These are phyloP conservation scores for Arthrobotrys sphaeroides DNA, from an alignment of 2,329 filamentous ascomycete species.

Conservation along the genomic window DNA sequence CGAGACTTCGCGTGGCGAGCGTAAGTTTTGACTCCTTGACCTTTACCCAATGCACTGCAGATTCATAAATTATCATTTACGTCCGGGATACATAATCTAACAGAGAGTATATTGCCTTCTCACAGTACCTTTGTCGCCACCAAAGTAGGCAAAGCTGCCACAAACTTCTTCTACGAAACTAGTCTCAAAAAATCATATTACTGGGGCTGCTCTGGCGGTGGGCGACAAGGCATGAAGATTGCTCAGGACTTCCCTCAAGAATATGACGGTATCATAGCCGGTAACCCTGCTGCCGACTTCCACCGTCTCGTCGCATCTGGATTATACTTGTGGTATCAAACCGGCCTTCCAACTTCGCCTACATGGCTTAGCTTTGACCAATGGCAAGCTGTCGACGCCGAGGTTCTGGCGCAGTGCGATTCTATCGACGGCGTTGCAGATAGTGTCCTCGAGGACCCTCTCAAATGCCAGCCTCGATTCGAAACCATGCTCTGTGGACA, in stretches of 20 bases:
- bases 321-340: constrained; percentile 7
- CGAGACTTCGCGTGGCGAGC: constrained; percentile 50
- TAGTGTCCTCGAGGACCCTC: constrained; percentile 62
- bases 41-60: no score
- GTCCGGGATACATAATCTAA: neutral
- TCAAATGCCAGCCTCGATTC: constrained; percentile 60
- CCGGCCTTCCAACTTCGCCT: constrained; percentile 56
- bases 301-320: constrained; percentile 60
- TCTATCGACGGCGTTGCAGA: constrained; percentile 64
- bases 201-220: constrained; percentile 65
- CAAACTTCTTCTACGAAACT: constrained; percentile 39
- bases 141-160: constrained; percentile 21
- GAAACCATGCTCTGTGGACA: constrained; percentile 59
- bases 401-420: constrained; percentile 65
- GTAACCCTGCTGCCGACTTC: constrained; percentile 62
- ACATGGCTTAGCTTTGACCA: constrained; percentile 56
- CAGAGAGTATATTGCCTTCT: neutral
- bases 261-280: constrained; percentile 65
- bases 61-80: neutral
- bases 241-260: constrained; percentile 64
- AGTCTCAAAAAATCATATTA: constrained; percentile 63
- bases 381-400: constrained; percentile 60
- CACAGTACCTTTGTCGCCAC: constrained; percentile 12
- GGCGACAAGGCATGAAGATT: constrained; percentile 64
- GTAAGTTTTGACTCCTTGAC: constrained; percentile 4